Conservation (phyloP, 2,329 filamentous ascomycete species). For the Nothopassalora personata region DNA sequence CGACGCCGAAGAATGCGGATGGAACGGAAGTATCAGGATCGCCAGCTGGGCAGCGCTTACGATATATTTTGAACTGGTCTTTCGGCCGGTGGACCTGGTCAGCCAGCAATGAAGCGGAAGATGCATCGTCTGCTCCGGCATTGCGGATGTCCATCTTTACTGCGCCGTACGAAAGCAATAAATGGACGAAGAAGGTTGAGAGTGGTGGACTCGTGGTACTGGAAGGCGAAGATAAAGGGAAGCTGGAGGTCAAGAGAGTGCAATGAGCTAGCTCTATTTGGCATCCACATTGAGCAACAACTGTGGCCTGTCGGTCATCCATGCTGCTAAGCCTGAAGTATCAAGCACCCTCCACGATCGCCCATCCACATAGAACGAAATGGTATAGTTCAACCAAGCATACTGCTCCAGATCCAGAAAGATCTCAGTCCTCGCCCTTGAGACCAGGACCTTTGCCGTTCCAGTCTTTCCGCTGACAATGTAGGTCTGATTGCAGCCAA, state of each 20-base stretch:
- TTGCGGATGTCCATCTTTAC: constrained; percentile 72
- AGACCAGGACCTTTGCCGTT: constrained; percentile 43
- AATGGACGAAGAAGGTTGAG: constrained; percentile 72
- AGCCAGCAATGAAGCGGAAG: constrained; percentile 23
- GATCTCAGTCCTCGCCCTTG: constrained; percentile 39
- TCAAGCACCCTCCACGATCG: neutral
- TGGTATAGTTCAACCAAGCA: constrained; percentile 41
- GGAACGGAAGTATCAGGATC: constrained; percentile 33
- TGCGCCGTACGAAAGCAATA: constrained; percentile 65
- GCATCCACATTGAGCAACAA: constrained; percentile 36
- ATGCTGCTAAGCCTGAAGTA: too few species aligned
- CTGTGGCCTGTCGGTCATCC: too few species aligned
- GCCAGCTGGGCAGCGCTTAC: constrained; percentile 35
- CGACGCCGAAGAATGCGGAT: constrained; percentile 37
- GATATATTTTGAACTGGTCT: constrained; percentile 96
- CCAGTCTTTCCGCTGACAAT: too few species aligned
- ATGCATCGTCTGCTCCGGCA: constrained; percentile 41
- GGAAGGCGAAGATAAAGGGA: constrained; percentile 35
- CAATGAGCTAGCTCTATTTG: constrained; percentile 23
- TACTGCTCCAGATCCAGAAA: constrained; percentile 52
- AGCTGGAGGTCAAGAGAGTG: constrained; percentile 46
- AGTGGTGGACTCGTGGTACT: constrained; percentile 27
- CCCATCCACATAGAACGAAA: constrained; percentile 40
- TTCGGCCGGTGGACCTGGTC: constrained; percentile 91
- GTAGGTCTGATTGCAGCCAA: constrained; percentile 51